Evolutionary conservation across 192 early-diverging fungal genomes (phyloP).

Genomic region (Oehlia diaphana): DNA sequence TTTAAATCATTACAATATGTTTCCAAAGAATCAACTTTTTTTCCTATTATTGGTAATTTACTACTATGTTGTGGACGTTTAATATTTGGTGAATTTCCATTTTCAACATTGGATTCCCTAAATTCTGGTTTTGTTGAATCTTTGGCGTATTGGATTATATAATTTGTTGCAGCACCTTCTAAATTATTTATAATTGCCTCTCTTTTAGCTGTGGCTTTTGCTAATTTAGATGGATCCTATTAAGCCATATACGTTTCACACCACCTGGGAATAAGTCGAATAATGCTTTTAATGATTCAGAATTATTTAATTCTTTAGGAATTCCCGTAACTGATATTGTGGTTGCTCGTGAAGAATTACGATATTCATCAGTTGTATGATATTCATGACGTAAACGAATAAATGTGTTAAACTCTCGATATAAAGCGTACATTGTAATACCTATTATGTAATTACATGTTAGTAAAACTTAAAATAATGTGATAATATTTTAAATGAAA

Average conservation of each 20-base stretch:
- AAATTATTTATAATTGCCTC: slow-evolving; percentile 47
- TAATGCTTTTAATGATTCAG: slow-evolving; percentile 46
- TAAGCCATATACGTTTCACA: slow-evolving; percentile 62
- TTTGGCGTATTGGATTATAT: slow-evolving; percentile 26
- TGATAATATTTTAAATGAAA: no score
- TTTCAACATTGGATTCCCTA: slow-evolving; percentile 18
- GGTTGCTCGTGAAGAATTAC: slow-evolving; percentile 47
- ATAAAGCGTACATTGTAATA: slow-evolving; percentile 36
- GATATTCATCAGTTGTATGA: slow-evolving; percentile 53
- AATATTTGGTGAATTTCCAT: slow-evolving; percentile 35
- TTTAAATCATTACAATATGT: slow-evolving; percentile 43
- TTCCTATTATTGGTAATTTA: slow-evolving; percentile 47
- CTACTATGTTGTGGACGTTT: slow-evolving; percentile 52
- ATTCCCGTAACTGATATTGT: slow-evolving; percentile 74
- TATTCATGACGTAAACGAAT: slow-evolving; percentile 65
- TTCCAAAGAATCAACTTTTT: slow-evolving; percentile 66
- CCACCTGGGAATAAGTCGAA: slow-evolving; percentile 72
- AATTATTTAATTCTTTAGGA: slow-evolving; percentile 57
- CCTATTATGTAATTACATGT: slow-evolving; percentile 22
- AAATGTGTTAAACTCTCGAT: slow-evolving; percentile 59
- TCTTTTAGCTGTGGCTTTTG: slow-evolving; percentile 50
- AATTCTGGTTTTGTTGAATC: slow-evolving; percentile 18
- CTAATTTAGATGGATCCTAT: slow-evolving; percentile 51
- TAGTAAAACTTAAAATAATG: background rate
- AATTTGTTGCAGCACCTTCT: slow-evolving; percentile 48